Base-by-base conservation (phyloP, 1,284 basidiomycete species). In the Ganoderma resinaceum region DNA sequence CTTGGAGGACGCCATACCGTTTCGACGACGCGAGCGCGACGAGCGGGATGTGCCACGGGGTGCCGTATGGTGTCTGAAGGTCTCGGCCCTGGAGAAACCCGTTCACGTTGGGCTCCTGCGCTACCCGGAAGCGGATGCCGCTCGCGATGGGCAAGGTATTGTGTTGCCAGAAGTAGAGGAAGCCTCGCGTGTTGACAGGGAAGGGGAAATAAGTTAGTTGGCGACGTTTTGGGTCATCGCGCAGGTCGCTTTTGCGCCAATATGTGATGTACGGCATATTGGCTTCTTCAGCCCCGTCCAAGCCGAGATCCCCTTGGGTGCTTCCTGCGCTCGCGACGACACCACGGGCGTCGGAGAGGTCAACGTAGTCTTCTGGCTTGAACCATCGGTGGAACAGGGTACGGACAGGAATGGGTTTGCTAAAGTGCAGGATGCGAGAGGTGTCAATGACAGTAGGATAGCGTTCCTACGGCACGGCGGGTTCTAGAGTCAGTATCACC, bases 51-150 rank as follows among this genome's bases (percentile, higher is more conserved):
- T 65, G 60, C 69, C 71, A 72, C 2, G 64, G 66, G 18, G 61
- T 29, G 23, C 69, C 71, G 40, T 53, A 42, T 35, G 62, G 59
- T 26, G 58, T 62, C 58, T 46, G 20, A 14, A 72, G 66, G 65
- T 72, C 69, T 14, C n/a, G 29, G 23, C 66, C 71, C 2, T 26
- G 7, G 3, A 61, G 42, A 46, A 64, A 67, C n/a, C 55, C 14
- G 1, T 29, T 5, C 8, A 66, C 57, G 31, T 65, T 63, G 7
- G 26, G 12, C 31, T 35, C 42, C 23, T 62, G 63, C 16, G 63
- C 65, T 23, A 72, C 16, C 31, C 66, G 70, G 64, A 72, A 72
- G 35, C 70, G 68, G 14, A 70, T 33, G 12, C 42, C 38, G 62
- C 66, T 64, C 16, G 66, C 66, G n/a, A 62, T 38, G n/a, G 60